Conservation (phyloP, 1,139 yeast genomes). For the Protomyces lactucae-debilis region DNA sequence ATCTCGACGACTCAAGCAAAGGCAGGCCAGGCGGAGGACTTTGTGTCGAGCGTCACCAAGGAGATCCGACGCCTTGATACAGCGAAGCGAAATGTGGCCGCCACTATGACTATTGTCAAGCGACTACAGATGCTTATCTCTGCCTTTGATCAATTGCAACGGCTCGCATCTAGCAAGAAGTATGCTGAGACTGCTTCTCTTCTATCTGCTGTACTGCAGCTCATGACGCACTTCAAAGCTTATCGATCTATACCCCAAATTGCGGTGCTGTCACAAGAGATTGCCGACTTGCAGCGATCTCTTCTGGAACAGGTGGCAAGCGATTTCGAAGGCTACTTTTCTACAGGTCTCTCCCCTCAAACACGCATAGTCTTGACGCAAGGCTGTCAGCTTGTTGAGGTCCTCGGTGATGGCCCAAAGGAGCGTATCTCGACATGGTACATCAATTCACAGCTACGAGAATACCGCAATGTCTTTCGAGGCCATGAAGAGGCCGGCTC, state of each 20-base stretch:
- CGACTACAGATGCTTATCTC: slow-evolving; percentile 79
- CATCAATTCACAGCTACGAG: slow-evolving; percentile 63
- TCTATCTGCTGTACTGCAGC: slow-evolving; percentile 71
- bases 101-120: slow-evolving; percentile 78
- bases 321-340: slow-evolving; percentile 57
- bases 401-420: slow-evolving; percentile 57
- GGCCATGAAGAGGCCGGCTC: slow-evolving; percentile 85
- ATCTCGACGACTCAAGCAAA: slow-evolving; percentile 48
- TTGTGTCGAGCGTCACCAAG: slow-evolving; percentile 51
- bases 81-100: slow-evolving; percentile 74
- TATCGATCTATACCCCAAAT: slow-evolving; percentile 82
- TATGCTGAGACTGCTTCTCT: slow-evolving; percentile 62
- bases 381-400: slow-evolving; percentile 70
- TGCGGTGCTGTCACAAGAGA: slow-evolving; percentile 59
- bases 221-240: slow-evolving; percentile 69
- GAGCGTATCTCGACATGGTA: slow-evolving; percentile 70
- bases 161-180: slow-evolving; percentile 47
- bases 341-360: slow-evolving; percentile 35
- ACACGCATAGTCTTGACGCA: slow-evolving; percentile 42
- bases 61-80: slow-evolving; percentile 74
- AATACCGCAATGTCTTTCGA: slow-evolving; percentile 68
- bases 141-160: slow-evolving; percentile 64
- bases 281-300: slow-evolving; percentile 59
- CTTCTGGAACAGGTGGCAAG: slow-evolving; percentile 67
- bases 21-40: slow-evolving; percentile 40